Base-by-base conservation (phyloP, 768 basidiomycete species). In the Kwoniella shandongensis region DNA sequence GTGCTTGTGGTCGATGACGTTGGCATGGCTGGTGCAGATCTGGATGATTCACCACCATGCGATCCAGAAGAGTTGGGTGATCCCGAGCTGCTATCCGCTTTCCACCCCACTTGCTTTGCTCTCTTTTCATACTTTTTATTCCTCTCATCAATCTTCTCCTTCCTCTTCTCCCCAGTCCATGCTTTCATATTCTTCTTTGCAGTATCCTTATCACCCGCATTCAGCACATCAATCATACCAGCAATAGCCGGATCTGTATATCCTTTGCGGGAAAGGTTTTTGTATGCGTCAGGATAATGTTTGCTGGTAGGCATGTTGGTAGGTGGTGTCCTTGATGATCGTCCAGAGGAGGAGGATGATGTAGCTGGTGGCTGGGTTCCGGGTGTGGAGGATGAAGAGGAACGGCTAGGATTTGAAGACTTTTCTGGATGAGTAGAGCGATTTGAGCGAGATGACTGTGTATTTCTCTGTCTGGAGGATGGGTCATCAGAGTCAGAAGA, bases 201-300 rank as follows among this genome's bases (percentile, higher is more conserved):
- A 22, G 27, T 32, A 0, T 59, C 41, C 39, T 59, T 44, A 20
- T 53, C 51, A 13, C n/a, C 35, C 15, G 40, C 29, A 27, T 52
- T 47, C 49, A 58, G 13, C 5, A 44, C 35, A 11, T 44, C 10
- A 18, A 59, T 52, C 57, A 52, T 58, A 6, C 49, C 50, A 12
- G 50, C 57, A 51, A 58, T 58, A 38, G 57, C 57, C 12, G 44
- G 49, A 38, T 46, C 49, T 3, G 29, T 26, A 41, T 51, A 58
- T 18, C 57, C 50, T 30, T 49, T 42, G 15, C 35, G 27, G 10
- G 29, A 23, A 7, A 51, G 50, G 18, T 52, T 18, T n/a, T 53
- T 41, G 29, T 47, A 47, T 1, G 57, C 23, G 25, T 44, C 22
- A 12, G 32, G 42, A 11, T 44, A 13, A 44, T 52, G 26, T 29